Conservation (phyloP, 768 basidiomycete genomes). For the Sporobolomyces phaffii region DNA sequence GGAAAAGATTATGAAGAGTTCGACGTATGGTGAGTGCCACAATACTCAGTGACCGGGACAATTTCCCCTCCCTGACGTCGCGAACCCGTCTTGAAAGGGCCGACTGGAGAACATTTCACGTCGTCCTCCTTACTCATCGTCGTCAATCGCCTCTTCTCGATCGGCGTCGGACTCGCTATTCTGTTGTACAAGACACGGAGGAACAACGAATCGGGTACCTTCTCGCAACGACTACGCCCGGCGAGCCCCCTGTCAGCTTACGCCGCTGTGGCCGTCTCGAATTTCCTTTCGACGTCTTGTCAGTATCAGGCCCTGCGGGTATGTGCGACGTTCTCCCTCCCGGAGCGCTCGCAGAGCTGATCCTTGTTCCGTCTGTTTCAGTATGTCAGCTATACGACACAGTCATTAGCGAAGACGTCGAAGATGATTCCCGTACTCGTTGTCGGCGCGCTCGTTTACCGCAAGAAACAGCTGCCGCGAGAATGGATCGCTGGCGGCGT, state of each 20-base stretch:
- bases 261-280: constrained; percentile 35
- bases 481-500: constrained; percentile 39
- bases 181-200: constrained; percentile 13
- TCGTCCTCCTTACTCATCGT: constrained; percentile 39
- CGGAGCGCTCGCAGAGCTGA: no score
- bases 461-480: constrained; percentile 31
- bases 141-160: constrained; percentile 38
- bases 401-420: constrained; percentile 39
- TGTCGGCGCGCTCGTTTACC: constrained; percentile 36
- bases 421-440: constrained; percentile 44
- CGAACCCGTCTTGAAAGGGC: constrained; percentile 1
- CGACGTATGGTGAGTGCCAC: constrained; percentile 35
- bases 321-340: not conserved
- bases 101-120: constrained; percentile 36
- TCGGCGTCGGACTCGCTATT: constrained; percentile 31
- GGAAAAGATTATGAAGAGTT: constrained; percentile 42
- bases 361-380: no score
- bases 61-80: no score
- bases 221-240: constrained; percentile 4
- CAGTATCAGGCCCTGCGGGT: constrained; percentile 40
- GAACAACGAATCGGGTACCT: constrained; percentile 1
- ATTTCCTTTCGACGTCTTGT: constrained; percentile 39
- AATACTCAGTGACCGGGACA: no score
- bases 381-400: constrained; percentile 37
- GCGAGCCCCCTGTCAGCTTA: constrained; percentile 23